Percentiles rank a stretch among this genome's conserved stretches.
Conservation (phyloP, 1,284 basidiomycete genomes). For the Sanghuangporus weigelae region DNA sequence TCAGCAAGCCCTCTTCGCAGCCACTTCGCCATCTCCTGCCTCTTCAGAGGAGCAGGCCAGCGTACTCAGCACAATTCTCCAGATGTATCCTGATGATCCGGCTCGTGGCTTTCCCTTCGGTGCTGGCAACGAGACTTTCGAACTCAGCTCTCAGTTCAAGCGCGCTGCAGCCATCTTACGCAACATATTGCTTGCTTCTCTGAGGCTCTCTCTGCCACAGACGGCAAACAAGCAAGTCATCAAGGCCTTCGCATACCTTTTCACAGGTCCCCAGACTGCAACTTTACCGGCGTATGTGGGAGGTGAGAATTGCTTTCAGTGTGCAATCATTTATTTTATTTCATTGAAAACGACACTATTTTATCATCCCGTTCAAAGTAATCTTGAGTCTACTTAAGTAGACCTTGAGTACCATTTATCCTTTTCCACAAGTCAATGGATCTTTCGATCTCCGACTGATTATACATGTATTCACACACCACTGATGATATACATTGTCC, state of each 20-base stretch:
- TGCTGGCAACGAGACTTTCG: constrained; percentile 48
- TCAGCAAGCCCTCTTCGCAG: constrained; percentile 25
- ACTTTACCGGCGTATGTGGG: constrained; percentile 20
- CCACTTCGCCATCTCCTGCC: constrained; percentile 29
- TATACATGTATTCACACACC: too few species aligned
- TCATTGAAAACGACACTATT: too few species aligned
- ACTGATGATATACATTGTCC: too few species aligned
- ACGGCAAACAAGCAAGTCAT: constrained; percentile 34
- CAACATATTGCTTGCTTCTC: constrained; percentile 38
- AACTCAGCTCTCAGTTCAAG: constrained; percentile 38
- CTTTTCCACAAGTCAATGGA: too few species aligned
- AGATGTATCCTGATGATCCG: constrained; percentile 46
- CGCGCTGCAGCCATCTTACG: constrained; percentile 37
- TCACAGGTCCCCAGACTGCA: constrained; percentile 39
- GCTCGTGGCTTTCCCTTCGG: constrained; percentile 44
- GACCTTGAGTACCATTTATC: too few species aligned
- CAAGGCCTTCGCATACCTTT: constrained; percentile 42
- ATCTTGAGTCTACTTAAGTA: too few species aligned
- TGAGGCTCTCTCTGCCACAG: constrained; percentile 36
- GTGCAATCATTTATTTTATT: too few species aligned
- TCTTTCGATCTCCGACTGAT: too few species aligned
- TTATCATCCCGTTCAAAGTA: too few species aligned
- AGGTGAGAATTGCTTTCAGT: not conserved
- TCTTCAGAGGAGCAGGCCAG: constrained; percentile 22
- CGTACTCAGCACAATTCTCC: constrained; percentile 30